Percentiles rank a stretch among this genome's conserved stretches.
These are phyloP conservation scores for Arachnopeziza araneosa DNA, from an alignment of 2,329 filamentous ascomycete species.

Conservation along the genomic window DNA sequence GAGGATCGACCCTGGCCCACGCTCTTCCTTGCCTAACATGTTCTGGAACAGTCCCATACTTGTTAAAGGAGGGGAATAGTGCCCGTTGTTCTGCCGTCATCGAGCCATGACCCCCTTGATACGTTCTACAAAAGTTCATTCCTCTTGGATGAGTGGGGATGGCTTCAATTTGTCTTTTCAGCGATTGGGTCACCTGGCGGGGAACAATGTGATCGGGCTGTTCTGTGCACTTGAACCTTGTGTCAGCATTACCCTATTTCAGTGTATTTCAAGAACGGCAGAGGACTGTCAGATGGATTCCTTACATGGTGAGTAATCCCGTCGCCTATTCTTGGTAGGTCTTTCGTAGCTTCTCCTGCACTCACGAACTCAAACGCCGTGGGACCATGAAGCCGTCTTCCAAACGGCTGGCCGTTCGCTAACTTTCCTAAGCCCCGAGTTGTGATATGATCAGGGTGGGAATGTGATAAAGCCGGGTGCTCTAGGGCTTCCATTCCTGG, in stretches of 20 bases:
- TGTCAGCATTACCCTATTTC: no score
- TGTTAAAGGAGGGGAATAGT: constrained; percentile 35
- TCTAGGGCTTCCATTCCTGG: constrained; percentile 54
- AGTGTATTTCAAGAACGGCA: no score
- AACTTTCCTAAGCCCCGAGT: constrained; percentile 47
- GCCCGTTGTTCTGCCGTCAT: constrained; percentile 37
- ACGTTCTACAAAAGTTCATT: constrained; percentile 46
- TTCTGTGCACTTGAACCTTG: constrained; percentile 42
- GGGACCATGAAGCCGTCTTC: constrained; percentile 41
- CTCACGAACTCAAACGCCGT: constrained; percentile 58
- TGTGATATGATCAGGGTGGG: constrained; percentile 41
- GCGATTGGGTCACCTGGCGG: constrained; percentile 28
- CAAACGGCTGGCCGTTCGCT: constrained; percentile 56
- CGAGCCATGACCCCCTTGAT: constrained; percentile 30
- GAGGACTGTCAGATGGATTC: no score
- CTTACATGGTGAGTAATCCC: constrained; percentile 45
- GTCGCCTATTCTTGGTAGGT: constrained; percentile 60
- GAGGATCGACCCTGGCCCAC: constrained; percentile 49
- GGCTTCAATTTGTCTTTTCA: constrained; percentile 38
- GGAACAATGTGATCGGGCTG: constrained; percentile 59
- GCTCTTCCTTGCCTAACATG: constrained; percentile 22
- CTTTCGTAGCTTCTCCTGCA: constrained; percentile 46
- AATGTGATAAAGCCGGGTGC: constrained; percentile 56
- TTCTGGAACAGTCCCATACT: constrained; percentile 12
- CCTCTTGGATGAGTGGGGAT: constrained; percentile 57